These are phyloP conservation scores for Malus hybrid DNA, from an alignment of 331 rosid genomes.

Conservation along the genomic window DNA sequence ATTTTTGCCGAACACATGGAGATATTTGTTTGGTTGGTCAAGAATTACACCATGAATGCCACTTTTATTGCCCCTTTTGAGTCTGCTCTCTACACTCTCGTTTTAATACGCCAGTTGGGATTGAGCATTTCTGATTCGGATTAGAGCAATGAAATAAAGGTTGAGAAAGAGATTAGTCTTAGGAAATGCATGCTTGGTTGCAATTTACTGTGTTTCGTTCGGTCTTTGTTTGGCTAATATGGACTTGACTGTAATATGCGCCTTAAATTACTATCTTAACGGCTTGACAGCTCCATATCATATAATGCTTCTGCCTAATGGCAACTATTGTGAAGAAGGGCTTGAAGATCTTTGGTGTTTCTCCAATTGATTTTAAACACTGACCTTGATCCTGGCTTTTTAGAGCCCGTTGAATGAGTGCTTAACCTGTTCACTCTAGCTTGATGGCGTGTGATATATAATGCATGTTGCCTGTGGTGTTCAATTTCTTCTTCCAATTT, in stretches of 20 bases:
- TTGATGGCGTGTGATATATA: not conserved
- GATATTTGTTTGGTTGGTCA: not conserved
- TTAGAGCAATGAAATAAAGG: not conserved
- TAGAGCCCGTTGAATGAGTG: not conserved
- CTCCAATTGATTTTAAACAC: not conserved
- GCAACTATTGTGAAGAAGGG: not conserved
- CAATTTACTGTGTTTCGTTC: not conserved
- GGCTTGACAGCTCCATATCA: not conserved
- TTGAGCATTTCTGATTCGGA: not conserved
- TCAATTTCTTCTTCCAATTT: not conserved
- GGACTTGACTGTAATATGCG: not conserved
- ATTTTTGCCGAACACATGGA: not conserved
- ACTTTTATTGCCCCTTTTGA: not conserved
- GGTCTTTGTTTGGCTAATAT: not conserved
- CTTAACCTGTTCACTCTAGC: not conserved
- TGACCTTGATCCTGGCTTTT: not conserved
- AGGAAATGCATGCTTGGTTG: not conserved
- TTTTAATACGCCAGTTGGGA: not conserved
- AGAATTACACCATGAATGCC: not conserved
- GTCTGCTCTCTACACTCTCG: not conserved
- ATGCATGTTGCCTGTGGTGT: not conserved
- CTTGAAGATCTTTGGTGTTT: not conserved
- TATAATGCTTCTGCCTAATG: not conserved
- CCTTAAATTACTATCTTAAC: not conserved
- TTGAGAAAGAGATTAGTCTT: not conserved